A percentile compares a stretch with the other conserved stretches of the same genome.
Conservation (phyloP, 768 basidiomycete species). For the Tylopilus sp. region DNA sequence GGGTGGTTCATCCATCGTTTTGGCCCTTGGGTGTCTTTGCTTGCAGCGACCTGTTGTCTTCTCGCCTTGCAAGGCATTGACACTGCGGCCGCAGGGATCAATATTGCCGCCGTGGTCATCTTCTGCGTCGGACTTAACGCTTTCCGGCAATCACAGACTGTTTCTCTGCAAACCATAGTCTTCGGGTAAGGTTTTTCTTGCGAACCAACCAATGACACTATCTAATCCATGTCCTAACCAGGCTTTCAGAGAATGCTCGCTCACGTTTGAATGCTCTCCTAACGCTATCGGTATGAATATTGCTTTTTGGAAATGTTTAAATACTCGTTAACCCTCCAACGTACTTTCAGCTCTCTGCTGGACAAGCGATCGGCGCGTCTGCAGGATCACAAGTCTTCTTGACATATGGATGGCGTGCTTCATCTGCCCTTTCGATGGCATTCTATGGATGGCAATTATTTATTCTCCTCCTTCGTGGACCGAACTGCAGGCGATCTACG, state of each 20-base stretch:
- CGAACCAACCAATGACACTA: background rate
- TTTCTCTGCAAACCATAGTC: conserved; percentile 28
- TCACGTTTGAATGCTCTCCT: conserved; percentile 29
- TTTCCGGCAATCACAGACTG: conserved; percentile 38
- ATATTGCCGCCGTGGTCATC: conserved; percentile 36
- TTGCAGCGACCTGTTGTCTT: conserved; percentile 31
- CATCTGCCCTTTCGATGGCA: conserved; percentile 31
- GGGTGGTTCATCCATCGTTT: conserved; percentile 24
- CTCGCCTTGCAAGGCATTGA: conserved; percentile 31
- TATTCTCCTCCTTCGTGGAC: conserved; percentile 37
- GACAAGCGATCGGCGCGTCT: conserved; percentile 43
- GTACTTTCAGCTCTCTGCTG: conserved; percentile 24
- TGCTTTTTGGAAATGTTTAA: background rate
- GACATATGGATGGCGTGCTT: conserved; percentile 36
- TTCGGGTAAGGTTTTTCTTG: conserved; percentile 12
- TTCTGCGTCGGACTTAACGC: conserved; percentile 38
- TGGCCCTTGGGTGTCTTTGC: conserved; percentile 40
- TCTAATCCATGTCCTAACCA: conserved; percentile 7
- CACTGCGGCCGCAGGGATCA: conserved; percentile 35
- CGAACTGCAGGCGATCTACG: conserved; percentile 30
- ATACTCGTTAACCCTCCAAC: background rate
- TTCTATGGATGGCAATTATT: conserved; percentile 34
- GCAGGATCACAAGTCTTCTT: conserved; percentile 40
- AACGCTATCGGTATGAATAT: conserved; percentile 23
- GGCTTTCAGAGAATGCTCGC: conserved; percentile 25